A percentile compares a stretch with the other conserved stretches of the same genome.
These are phyloP conservation scores for Tephrocybe rancida DNA, from an alignment of 768 basidiomycete species.

Conservation along the genomic window DNA sequence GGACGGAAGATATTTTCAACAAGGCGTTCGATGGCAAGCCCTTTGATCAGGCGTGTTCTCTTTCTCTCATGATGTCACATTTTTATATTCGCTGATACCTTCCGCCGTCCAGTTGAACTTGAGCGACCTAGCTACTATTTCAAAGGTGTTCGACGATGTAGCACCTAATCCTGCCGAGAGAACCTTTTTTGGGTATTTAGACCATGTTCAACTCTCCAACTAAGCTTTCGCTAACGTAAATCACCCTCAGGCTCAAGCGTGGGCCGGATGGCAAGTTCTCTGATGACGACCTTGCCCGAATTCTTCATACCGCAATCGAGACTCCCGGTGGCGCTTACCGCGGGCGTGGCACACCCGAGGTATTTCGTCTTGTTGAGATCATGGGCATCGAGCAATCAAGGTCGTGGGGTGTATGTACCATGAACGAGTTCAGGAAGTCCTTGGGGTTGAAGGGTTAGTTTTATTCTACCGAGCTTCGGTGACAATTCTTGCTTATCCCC, in stretches of 20 bases:
- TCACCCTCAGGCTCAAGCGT: conserved; percentile 34
- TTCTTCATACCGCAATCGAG: conserved; percentile 49
- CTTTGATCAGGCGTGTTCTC: conserved; percentile 28
- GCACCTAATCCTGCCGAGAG: conserved; percentile 33
- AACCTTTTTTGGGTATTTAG: conserved; percentile 41
- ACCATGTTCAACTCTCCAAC: neutral
- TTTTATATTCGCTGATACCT: neutral
- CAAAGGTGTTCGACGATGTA: conserved; percentile 16
- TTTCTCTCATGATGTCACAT: neutral
- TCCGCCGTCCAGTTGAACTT: conserved; percentile 19
- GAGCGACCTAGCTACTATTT: conserved; percentile 22
- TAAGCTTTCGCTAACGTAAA: conserved; percentile 17
- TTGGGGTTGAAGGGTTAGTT: conserved; percentile 44
- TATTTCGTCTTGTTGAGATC: conserved; percentile 53
- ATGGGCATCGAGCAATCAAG: conserved; percentile 55
- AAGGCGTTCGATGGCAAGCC: conserved; percentile 38
- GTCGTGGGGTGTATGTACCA: conserved; percentile 52
- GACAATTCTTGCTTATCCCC: neutral
- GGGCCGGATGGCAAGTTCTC: conserved; percentile 47
- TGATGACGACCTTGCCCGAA: conserved; percentile 50
- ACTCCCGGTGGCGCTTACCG: conserved; percentile 45
- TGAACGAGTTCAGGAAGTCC: conserved; percentile 57
- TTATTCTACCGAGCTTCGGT: neutral
- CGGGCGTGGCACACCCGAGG: conserved; percentile 47
- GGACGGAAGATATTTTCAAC: conserved; percentile 50